Evolutionary conservation across 805 yeast species (phyloP).

Genomic region (Kodamaea fukazawae): DNA sequence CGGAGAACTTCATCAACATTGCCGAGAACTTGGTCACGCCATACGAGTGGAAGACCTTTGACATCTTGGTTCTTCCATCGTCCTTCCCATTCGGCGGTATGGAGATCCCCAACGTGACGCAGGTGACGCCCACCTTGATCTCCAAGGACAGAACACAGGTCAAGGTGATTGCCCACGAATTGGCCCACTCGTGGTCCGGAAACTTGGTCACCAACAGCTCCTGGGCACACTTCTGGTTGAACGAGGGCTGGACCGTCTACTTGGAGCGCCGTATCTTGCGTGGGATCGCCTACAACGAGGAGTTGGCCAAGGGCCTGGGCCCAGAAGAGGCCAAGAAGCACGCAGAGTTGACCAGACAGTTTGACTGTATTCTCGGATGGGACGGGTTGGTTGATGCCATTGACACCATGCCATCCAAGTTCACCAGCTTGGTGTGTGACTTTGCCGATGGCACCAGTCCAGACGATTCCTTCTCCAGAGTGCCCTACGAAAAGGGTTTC

Average conservation of each 20-base stretch:
- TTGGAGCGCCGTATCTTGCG: slow-evolving; percentile 82
- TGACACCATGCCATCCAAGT: slow-evolving; percentile 48
- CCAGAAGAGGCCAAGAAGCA: slow-evolving; percentile 29
- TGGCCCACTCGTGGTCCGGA: slow-evolving; percentile 93
- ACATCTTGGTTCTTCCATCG: slow-evolving; percentile 75
- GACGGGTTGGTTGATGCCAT: slow-evolving; percentile 68
- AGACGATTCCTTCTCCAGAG: slow-evolving; percentile 83
- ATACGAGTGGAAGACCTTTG: slow-evolving; percentile 84
- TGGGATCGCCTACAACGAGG: slow-evolving; percentile 36
- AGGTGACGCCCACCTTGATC: slow-evolving; percentile 85
- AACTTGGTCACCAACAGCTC: slow-evolving; percentile 86
- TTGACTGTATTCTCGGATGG: slow-evolving; percentile 88
- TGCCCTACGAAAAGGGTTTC: slow-evolving; percentile 90
- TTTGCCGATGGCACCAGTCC: slow-evolving; percentile 59
- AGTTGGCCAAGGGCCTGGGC: slow-evolving; percentile 15
- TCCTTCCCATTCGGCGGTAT: slow-evolving; percentile 88
- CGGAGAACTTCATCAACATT: slow-evolving; percentile 72
- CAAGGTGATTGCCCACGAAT: slow-evolving; percentile 88
- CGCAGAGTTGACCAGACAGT: slow-evolving; percentile 76
- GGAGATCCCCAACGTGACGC: slow-evolving; percentile 91
- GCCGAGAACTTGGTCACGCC: slow-evolving; percentile 76
- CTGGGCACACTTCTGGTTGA: slow-evolving; percentile 93
- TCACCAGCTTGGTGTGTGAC: slow-evolving; percentile 58
- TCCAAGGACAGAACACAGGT: slow-evolving; percentile 83
- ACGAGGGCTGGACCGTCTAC: slow-evolving; percentile 96